Evolutionary conservation across 2,329 filamentous ascomycete species (phyloP).

Genomic region (Cladosporium sp.): DNA sequence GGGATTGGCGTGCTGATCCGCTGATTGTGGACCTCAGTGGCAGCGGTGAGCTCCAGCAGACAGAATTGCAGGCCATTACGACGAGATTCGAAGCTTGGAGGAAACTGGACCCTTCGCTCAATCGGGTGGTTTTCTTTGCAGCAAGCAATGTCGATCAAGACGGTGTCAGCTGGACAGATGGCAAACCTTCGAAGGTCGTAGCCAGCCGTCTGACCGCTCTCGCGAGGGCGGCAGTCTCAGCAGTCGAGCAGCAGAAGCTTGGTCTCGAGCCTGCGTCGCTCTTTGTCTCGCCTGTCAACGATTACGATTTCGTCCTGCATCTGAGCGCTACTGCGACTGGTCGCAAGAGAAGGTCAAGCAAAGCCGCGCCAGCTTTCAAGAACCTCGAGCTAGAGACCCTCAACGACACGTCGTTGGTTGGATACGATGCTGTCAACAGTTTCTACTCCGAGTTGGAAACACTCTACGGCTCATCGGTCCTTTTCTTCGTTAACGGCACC

Average conservation of each 20-base stretch:
- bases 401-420: conserved; percentile 40
- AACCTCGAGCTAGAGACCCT: conserved; percentile 62
- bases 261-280: conserved; percentile 48
- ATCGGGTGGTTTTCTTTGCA: conserved; percentile 71
- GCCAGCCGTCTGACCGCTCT: conserved; percentile 77
- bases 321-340: conserved; percentile 49
- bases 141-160: conserved; percentile 72
- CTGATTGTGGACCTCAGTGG: conserved; percentile 66
- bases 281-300: conserved; percentile 65
- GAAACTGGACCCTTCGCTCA: conserved; percentile 82
- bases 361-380: conserved; percentile 60
- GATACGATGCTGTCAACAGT: conserved; percentile 54
- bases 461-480: conserved; percentile 60
- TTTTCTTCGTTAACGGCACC: conserved; percentile 68
- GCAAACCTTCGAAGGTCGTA: conserved; percentile 68
- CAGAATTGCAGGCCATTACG: conserved; percentile 55
- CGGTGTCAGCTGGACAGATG: conserved; percentile 74
- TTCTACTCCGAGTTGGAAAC: conserved; percentile 63
- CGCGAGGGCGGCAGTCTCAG: conserved; percentile 65
- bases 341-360: conserved; percentile 28
- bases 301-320: conserved; percentile 83
- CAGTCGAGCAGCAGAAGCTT: conserved; percentile 33
- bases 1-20: conserved; percentile 86
- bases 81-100: conserved; percentile 78
- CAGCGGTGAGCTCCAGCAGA: conserved; percentile 48